phyloP scores from a whole-genome alignment of 2,329 filamentous ascomycete species.

The Fusarium scirpi region DNA sequence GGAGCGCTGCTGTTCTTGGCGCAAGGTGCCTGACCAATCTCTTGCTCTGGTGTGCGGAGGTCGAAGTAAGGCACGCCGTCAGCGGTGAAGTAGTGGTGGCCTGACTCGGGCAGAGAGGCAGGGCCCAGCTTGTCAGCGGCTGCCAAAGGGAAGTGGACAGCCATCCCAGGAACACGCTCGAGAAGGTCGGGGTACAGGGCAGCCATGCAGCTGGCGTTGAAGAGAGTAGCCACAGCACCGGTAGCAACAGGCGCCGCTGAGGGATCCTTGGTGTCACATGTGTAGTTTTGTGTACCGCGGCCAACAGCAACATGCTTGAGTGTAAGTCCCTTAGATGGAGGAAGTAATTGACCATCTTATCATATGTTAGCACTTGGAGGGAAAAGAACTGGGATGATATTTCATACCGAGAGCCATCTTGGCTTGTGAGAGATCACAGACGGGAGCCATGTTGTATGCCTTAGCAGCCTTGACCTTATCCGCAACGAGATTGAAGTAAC shows the following conservation, averaged over 20 bases:
- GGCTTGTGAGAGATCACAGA: conserved; percentile 67
- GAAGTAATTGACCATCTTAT: conserved; percentile 65
- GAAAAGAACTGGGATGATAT: conserved; percentile 37
- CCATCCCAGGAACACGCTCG: conserved; percentile 71
- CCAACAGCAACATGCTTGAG: conserved; percentile 86
- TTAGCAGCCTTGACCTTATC: conserved; percentile 64
- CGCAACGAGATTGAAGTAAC: conserved; percentile 72
- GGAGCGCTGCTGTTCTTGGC: conserved; percentile 69
- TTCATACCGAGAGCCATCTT: conserved; percentile 63
- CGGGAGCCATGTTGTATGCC: conserved; percentile 55
- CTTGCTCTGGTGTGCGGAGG: conserved; percentile 68
- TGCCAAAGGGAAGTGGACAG: conserved; percentile 73
- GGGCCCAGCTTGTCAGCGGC: conserved; percentile 61
- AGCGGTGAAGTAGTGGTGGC: conserved; percentile 85
- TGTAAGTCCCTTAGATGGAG: conserved; percentile 68
- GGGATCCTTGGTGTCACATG: conserved; percentile 73
- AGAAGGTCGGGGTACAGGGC: conserved; percentile 76
- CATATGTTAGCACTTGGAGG: conserved; percentile 23
- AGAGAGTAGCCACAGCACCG: conserved; percentile 86
- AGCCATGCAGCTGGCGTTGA: conserved; percentile 86
- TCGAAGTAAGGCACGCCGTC: conserved; percentile 82
- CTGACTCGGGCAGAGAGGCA: conserved; percentile 73
- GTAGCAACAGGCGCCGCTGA: conserved; percentile 71
- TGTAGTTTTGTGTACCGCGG: conserved; percentile 94
- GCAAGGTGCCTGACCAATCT: conserved; percentile 71